These are phyloP conservation scores for Dryas octopetala DNA, from an alignment of 306 rosid genomes.

Conservation along the genomic window DNA sequence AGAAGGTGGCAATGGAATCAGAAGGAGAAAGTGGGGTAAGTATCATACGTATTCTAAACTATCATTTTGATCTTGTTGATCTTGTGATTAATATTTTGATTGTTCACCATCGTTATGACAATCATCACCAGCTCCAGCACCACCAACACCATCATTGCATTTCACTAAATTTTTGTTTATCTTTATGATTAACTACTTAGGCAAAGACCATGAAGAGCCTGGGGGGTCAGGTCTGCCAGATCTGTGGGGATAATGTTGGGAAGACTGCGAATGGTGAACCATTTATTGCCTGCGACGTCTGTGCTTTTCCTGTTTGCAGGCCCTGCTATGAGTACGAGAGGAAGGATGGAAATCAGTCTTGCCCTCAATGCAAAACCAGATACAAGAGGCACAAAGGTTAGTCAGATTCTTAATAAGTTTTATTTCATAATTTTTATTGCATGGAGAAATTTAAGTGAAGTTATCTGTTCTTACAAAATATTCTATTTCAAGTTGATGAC, in stretches of 20 bases:
- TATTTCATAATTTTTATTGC: not conserved
- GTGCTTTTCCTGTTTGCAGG: conserved; percentile 92
- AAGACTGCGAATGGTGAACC: conserved; percentile 60
- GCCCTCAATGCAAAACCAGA: conserved; percentile 93
- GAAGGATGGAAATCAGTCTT: conserved; percentile 95
- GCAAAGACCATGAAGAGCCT: conserved; percentile 50
- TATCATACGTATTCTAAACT: conserved; percentile 8
- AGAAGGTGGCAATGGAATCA: conserved; percentile 57
- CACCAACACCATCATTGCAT: not conserved
- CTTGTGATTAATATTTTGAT: not conserved
- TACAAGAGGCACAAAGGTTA: conserved; percentile 85
- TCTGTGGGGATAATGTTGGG: conserved; percentile 88
- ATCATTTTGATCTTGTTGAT: not conserved
- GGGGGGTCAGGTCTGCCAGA: conserved; percentile 78
- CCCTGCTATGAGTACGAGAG: conserved; percentile 96
- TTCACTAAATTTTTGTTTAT: not conserved
- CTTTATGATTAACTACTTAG: conserved; percentile 37
- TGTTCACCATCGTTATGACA: conserved; percentile 4
- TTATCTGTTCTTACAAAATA: not conserved
- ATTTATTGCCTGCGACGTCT: conserved; percentile 73
- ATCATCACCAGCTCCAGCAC: not conserved
- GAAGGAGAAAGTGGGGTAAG: conserved; percentile 84
- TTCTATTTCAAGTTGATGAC: not conserved
- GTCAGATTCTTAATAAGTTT: conserved; percentile 5
- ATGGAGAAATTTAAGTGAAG: not conserved